A percentile compares a stretch with the other conserved stretches of the same genome.
Conservation (phyloP, 2,329 filamentous ascomycete species). For the Fusarium stilboides region DNA sequence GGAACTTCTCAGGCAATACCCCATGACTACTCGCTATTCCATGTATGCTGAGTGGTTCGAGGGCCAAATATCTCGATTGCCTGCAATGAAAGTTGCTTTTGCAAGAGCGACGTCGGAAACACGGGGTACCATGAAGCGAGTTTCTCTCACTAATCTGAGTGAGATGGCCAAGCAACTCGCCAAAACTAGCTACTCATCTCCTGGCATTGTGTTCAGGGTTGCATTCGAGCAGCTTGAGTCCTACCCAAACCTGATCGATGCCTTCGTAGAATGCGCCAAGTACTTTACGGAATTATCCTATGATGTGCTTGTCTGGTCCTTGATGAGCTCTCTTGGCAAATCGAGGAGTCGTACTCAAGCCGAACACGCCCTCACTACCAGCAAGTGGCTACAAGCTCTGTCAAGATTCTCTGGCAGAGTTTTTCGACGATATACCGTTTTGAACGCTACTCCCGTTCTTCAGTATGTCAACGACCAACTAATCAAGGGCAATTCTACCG, state of each 20-base stretch:
- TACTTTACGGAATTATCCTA: conserved; percentile 95
- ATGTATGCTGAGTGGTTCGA: conserved; percentile 96
- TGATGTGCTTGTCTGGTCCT: conserved; percentile 92
- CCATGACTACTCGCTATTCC: conserved; percentile 82
- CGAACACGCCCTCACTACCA: conserved; percentile 80
- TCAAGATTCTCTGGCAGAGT: conserved; percentile 93
- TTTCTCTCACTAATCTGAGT: conserved; percentile 88
- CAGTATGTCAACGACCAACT: conserved; percentile 93
- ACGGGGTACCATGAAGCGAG: conserved; percentile 86
- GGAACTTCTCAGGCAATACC: conserved; percentile 83
- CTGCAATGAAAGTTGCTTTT: conserved; percentile 85
- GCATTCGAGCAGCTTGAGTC: conserved; percentile 92
- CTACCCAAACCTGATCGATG: conserved; percentile 95
- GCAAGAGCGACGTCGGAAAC: conserved; percentile 84
- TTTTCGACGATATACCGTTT: conserved; percentile 86
- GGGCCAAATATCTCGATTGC: conserved; percentile 81
- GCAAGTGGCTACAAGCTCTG: conserved; percentile 91
- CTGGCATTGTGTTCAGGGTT: conserved; percentile 91
- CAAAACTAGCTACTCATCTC: conserved; percentile 92
- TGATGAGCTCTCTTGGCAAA: conserved; percentile 81
- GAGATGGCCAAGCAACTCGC: conserved; percentile 90
- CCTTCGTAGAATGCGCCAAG: conserved; percentile 92
- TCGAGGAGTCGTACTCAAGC: conserved; percentile 74
- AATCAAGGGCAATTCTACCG: conserved; percentile 84
- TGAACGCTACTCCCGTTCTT: conserved; percentile 87